phyloP scores from a whole-genome alignment of 2,329 filamentous ascomycete species.

The Xylariaceae sp. region DNA sequence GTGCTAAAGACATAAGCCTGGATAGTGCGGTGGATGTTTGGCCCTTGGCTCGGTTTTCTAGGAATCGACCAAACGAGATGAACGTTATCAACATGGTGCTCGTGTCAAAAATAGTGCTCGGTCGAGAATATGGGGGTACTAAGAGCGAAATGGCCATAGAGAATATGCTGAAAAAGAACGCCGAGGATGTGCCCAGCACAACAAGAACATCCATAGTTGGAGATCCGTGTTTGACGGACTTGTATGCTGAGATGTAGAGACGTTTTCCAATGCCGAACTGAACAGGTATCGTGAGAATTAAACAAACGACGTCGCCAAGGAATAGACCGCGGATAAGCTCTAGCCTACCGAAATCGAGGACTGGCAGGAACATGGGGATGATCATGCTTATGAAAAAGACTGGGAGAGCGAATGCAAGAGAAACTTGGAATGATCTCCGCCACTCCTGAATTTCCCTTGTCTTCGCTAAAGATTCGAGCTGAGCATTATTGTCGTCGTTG shows the following conservation, averaged over 20 bases:
- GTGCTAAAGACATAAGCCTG: slow-evolving; percentile 88
- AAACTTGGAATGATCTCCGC: slow-evolving; percentile 73
- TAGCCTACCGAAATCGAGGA: slow-evolving; percentile 69
- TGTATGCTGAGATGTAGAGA: slow-evolving; percentile 91
- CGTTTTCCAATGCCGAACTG: slow-evolving; percentile 95
- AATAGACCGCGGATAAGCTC: slow-evolving; percentile 68
- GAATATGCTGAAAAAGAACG: slow-evolving; percentile 90
- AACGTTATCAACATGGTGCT: slow-evolving; percentile 98
- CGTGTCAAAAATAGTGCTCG: slow-evolving; percentile 90
- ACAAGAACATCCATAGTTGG: slow-evolving; percentile 98
- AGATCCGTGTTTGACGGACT: slow-evolving; percentile 81
- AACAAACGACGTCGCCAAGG: slow-evolving; percentile 79
- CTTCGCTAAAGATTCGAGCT: slow-evolving; percentile 91
- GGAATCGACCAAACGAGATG: slow-evolving; percentile 80
- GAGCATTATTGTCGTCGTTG: slow-evolving; percentile 91
- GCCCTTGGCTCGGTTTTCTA: slow-evolving; percentile 93
- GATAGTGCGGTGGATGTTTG: slow-evolving; percentile 94
- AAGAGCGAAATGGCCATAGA: slow-evolving; percentile 79
- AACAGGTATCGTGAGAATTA: slow-evolving; percentile 80
- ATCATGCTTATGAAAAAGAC: slow-evolving; percentile 93
- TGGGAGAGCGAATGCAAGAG: slow-evolving; percentile 75
- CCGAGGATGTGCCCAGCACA: slow-evolving; percentile 85
- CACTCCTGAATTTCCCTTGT: slow-evolving; percentile 95
- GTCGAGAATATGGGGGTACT: slow-evolving; percentile 68
- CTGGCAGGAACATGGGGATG: slow-evolving; percentile 75